Percentiles rank a stretch among this genome's conserved stretches.
phyloP scores from a whole-genome alignment of 495 filamentous ascomycete species.

The Pseudotulostoma volvatum region DNA sequence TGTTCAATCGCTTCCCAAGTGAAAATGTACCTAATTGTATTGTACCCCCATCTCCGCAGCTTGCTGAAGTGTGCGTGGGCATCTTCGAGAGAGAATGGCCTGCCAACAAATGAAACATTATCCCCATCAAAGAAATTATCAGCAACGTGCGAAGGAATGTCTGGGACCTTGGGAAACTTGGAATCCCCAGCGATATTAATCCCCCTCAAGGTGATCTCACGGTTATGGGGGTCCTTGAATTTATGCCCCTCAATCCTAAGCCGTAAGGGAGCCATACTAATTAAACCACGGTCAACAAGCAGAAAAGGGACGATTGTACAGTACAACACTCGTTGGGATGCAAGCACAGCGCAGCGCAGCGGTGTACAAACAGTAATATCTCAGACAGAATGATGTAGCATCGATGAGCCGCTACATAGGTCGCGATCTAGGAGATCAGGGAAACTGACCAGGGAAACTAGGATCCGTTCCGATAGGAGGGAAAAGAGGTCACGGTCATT shows the following conservation, averaged over 20 bases:
- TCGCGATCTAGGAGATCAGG: too few species aligned
- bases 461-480: too few species aligned
- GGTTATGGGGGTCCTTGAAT: slow-evolving; percentile 55
- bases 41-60: slow-evolving; percentile 78
- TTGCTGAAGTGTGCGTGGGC: slow-evolving; percentile 79
- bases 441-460: too few species aligned
- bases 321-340: too few species aligned
- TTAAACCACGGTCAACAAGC: too few species aligned
- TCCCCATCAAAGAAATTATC: slow-evolving; percentile 87
- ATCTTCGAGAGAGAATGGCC: slow-evolving; percentile 69
- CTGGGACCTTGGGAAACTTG: slow-evolving; percentile 57
- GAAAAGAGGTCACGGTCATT: too few species aligned
- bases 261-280: slow-evolving; percentile 25
- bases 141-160: slow-evolving; percentile 61
- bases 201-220: slow-evolving; percentile 51
- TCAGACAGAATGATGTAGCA: too few species aligned
- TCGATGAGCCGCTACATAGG: too few species aligned
- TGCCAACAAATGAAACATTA: slow-evolving; percentile 71
- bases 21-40: slow-evolving; percentile 89
- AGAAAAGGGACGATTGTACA: too few species aligned
- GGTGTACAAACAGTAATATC: too few species aligned
- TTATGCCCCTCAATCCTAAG: slow-evolving; percentile 67
- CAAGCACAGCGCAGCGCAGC: too few species aligned
- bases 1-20: slow-evolving; percentile 99
- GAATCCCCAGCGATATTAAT: slow-evolving; percentile 55